Evolutionary conservation across 495 filamentous ascomycete genomes (phyloP), one percentile per base, ranked within the genome.

Genomic region (Thermothielavioides terrestris): DNA sequence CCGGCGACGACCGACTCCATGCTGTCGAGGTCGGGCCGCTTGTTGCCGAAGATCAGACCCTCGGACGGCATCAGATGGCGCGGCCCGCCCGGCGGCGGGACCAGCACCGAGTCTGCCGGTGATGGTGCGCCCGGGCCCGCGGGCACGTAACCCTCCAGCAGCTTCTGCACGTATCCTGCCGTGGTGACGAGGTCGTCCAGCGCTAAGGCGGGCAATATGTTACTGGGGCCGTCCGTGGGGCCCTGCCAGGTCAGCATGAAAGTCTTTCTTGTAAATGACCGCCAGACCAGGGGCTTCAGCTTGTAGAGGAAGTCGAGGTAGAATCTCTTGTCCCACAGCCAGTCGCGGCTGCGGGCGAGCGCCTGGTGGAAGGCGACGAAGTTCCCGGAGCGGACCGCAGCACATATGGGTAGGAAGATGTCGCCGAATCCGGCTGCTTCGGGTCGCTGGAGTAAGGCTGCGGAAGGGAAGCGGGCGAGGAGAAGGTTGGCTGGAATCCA

Each of bases 401-500:
- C 61, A 59, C 83, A 84, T 12, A 96, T 62, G 2, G 89, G 89
- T 6, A 77, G 53, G 66, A 94, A 98, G 36, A 80, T 80, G 17
- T 82, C 73, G 2, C 70, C 73, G n/a, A 96, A 71, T 0, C 78
- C 78, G 17, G 69, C 65, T 6, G 87, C 80, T 69, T 95, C 92
- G 0, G 84, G 83, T 1, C 84, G 77, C 38, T 73, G 66, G 21
- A 91, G 72, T 8, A 96, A 71, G 18, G 64, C 47, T 11, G 63
- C 53, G 1, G 84, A 82, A 0, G 92, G 91, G 56, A 95, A 92
- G 30, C 87, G 84, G 9, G 89, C 92, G 40, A 94, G 75, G 30
- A 94, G 78, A 5, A 95, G 78, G 58, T 90, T 95, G 50, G 82
- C 77, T 0, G 89, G 75, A 42, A 95, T 83, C 37, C 94, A 80